Conservation (phyloP, 2,329 filamentous ascomycete species). For the Pestalotiopsis sp. region DNA sequence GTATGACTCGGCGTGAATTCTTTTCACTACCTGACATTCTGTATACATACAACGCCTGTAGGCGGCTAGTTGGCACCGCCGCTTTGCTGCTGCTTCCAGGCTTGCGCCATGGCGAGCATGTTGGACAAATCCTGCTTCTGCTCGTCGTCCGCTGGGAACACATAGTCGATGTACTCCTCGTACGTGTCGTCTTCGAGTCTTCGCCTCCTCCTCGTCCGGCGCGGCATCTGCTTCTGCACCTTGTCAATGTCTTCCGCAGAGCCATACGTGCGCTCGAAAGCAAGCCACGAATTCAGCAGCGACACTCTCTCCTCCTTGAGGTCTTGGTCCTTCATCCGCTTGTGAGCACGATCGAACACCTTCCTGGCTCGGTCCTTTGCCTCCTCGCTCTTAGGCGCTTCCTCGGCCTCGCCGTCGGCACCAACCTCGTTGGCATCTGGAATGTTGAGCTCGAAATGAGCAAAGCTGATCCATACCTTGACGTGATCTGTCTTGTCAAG, state of each 20-base stretch:
- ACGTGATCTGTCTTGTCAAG: slow-evolving; percentile 96
- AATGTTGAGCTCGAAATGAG: slow-evolving; percentile 96
- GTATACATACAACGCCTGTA: not conserved
- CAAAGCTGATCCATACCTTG: slow-evolving; percentile 99
- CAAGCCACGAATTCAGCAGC: slow-evolving; percentile 87
- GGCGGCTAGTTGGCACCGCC: not conserved
- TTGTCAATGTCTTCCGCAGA: slow-evolving; percentile 73
- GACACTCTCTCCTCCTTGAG: slow-evolving; percentile 94
- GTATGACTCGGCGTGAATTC: not conserved
- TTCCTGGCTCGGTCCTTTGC: slow-evolving; percentile 81
- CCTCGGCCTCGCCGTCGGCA: slow-evolving; percentile 63
- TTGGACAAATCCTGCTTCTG: slow-evolving; percentile 82
- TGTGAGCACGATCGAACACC: slow-evolving; percentile 84
- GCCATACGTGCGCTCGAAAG: slow-evolving; percentile 88
- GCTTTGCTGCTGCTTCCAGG: slow-evolving; percentile 75
- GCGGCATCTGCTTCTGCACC: slow-evolving; percentile 91
- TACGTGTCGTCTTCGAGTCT: slow-evolving; percentile 90
- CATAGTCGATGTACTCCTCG: slow-evolving; percentile 96
- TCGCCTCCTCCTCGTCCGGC: slow-evolving; percentile 88
- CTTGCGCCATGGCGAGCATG: slow-evolving; percentile 81
- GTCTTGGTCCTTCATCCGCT: slow-evolving; percentile 84
- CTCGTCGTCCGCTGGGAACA: slow-evolving; percentile 95
- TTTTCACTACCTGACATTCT: not conserved
- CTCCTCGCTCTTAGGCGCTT: slow-evolving; percentile 75
- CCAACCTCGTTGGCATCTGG: slow-evolving; percentile 70